Conservation (phyloP, 2,329 filamentous ascomycete species). For the Plectosphaerella cucumerina region DNA sequence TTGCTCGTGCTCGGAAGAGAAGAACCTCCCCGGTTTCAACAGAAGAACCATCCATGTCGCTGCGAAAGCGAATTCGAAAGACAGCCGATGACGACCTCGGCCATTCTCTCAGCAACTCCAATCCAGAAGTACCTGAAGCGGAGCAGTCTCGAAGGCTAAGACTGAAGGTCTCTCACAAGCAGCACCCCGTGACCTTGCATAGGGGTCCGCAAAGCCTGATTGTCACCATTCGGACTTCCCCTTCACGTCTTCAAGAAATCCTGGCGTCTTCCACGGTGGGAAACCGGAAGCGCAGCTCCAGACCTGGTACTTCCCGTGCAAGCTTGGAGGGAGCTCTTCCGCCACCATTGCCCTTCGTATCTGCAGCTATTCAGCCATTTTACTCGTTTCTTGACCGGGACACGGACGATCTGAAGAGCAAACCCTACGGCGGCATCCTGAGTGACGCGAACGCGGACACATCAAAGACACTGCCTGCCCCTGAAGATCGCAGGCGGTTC, state of each 20-base stretch:
- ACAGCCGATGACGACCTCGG: conserved; percentile 38
- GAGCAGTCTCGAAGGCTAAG: conserved; percentile 54
- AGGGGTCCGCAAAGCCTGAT: conserved; percentile 31
- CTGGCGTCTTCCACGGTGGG: conserved; percentile 45
- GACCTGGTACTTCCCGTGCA: conserved; percentile 25
- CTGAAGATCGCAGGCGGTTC: conserved; percentile 79
- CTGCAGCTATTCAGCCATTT: conserved; percentile 57
- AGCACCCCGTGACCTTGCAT: conserved; percentile 35
- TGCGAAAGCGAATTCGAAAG: conserved; percentile 51
- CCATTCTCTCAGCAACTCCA: conserved; percentile 28
- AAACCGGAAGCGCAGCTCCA: conserved; percentile 47
- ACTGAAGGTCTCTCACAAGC: conserved; percentile 39
- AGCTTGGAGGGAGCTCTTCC: conserved; percentile 12
- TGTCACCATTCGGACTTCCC: conserved; percentile 54
- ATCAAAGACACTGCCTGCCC: conserved; percentile 75
- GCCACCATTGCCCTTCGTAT: conserved; percentile 25
- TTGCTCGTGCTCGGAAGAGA: conserved; percentile 75
- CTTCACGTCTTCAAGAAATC: conserved; percentile 56
- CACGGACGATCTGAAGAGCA: conserved; percentile 81
- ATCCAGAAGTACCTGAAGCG: conserved; percentile 22
- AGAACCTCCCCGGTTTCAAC: conserved; percentile 71
- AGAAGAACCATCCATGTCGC: conserved; percentile 48
- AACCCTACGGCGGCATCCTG: conserved; percentile 92
- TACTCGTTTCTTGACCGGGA: conserved; percentile 89
- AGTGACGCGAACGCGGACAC: conserved; percentile 89